Evolutionary conservation across 345 rosid genomes (phyloP), one percentile per base, ranked within the genome.

Genomic region (Dovyalis caffra): DNA sequence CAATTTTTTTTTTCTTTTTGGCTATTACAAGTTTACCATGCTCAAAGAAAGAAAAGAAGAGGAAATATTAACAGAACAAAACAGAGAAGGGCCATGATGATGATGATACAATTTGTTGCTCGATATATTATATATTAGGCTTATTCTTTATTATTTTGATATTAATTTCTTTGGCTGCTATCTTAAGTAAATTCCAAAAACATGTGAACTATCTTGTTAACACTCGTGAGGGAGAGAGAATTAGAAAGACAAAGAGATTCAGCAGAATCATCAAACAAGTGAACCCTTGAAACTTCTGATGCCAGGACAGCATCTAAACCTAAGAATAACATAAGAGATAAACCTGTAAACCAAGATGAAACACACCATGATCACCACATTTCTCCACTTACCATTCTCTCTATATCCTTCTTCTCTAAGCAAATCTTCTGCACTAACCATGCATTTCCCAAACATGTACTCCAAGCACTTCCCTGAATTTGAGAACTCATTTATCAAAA

Each of bases 401-500:
- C 86, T 87, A 73, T 84, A 93, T 40, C 97, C 94, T 80, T 86
- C 94, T 82, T 95, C 96, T 71, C 70, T 85, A 1, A 93, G 91
- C 61, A 95, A 82, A 64, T 86, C 92, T 71, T 89, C 92, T 16
- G 91, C 97, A 0, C 82, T 89, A 70, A 87, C 83, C 80, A 84
- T 56, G 76, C 98, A 95, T 23, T 77, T 76, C 58, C 96, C 98
- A 11, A 91, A 69, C 75, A 88, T 86, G 74, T 82, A 79, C 84
- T 91, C 86, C 70, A 92, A 81, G 83, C 99, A 95, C 82, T 91
- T 90, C 32, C 82, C 88, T 31, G 94, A 88, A 31, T 75, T 78
- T 8, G 99, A 89, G 88, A 95, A 95, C 85, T 95, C 98, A 43
- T 92, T 95, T 34, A 95, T 91, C 80, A 95, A 83, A 70, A 94